Evolutionary conservation across 1,284 basidiomycete genomes (phyloP).

Genomic region (Melampsora americana): DNA sequence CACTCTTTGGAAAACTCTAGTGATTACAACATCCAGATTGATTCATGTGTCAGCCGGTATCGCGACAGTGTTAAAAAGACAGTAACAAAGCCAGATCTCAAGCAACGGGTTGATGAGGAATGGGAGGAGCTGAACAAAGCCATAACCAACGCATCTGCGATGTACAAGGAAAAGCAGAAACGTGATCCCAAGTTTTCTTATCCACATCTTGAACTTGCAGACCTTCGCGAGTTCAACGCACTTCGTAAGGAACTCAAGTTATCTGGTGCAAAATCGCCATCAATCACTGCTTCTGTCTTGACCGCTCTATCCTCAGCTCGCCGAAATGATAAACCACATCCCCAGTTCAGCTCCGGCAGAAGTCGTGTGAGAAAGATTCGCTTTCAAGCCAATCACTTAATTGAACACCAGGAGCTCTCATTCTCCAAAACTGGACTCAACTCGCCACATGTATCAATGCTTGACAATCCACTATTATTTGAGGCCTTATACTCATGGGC

Average conservation of each 20-base stretch:
- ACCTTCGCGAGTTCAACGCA: slow-evolving; percentile 20
- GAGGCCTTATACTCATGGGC: slow-evolving; percentile 4
- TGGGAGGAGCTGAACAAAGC: slow-evolving; percentile 14
- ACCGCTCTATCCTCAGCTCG: slow-evolving; percentile 16
- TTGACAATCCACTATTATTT: slow-evolving; percentile 5
- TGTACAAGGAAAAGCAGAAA: slow-evolving; percentile 7
- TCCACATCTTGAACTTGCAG: background rate
- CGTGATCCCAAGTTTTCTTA: background rate
- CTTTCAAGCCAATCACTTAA: slow-evolving; percentile 11
- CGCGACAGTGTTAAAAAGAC: background rate
- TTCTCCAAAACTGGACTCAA: background rate
- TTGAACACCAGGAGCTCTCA: background rate
- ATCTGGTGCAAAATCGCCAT: background rate
- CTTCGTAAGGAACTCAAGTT: background rate
- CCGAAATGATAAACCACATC: background rate
- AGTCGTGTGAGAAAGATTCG: too few species aligned
- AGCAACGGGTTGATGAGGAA: too few species aligned
- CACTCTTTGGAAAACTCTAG: too few species aligned
- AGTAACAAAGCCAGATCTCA: too few species aligned
- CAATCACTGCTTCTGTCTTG: slow-evolving; percentile 13
- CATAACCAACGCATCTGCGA: background rate
- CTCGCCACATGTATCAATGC: slow-evolving; percentile 12
- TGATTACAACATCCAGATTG: too few species aligned
- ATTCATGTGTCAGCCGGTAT: background rate
- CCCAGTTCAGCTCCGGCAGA: background rate